Conservation (phyloP, 2,329 filamentous ascomycete genomes). For the Aspergillus piperis region DNA sequence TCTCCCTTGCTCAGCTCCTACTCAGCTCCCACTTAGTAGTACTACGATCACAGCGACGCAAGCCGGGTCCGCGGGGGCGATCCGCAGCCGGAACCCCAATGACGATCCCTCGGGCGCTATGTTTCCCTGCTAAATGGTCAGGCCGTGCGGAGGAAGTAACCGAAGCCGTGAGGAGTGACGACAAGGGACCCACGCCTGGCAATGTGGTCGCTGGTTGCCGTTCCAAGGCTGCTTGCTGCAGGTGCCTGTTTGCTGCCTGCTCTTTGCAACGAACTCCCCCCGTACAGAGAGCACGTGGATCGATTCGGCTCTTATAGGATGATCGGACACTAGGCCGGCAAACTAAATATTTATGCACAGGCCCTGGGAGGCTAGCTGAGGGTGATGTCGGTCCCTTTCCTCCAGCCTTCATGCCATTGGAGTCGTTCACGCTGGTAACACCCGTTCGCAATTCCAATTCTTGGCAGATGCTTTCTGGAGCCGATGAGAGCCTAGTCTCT, state of each 20-base stretch:
- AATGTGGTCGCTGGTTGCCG: background rate
- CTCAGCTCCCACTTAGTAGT: too few relatives aligned
- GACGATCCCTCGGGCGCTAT: constrained; percentile 2
- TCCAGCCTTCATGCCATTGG: background rate
- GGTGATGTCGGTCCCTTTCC: background rate
- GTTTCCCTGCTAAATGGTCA: background rate
- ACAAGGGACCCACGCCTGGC: background rate
- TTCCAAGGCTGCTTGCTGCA: background rate
- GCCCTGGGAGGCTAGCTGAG: background rate
- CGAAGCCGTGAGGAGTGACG: background rate
- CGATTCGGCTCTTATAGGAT: background rate
- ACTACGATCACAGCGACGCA: background rate
- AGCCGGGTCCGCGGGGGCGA: background rate
- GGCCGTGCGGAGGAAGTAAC: constrained; percentile 1
- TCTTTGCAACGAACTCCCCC: background rate
- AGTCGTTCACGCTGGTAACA: background rate
- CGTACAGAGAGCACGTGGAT: background rate
- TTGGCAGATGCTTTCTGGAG: background rate
- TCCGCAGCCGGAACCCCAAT: constrained; percentile 1
- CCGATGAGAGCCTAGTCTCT: background rate
- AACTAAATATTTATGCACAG: background rate
- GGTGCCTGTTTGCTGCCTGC: background rate
- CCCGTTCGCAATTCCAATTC: background rate
- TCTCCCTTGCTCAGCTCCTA: constrained; percentile 1
- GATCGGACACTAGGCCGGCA: background rate